Percentiles rank a stretch among this genome's conserved stretches.
Evolutionary conservation across 345 rosid species (phyloP).

Genomic region (Cardamine resedifolia): DNA sequence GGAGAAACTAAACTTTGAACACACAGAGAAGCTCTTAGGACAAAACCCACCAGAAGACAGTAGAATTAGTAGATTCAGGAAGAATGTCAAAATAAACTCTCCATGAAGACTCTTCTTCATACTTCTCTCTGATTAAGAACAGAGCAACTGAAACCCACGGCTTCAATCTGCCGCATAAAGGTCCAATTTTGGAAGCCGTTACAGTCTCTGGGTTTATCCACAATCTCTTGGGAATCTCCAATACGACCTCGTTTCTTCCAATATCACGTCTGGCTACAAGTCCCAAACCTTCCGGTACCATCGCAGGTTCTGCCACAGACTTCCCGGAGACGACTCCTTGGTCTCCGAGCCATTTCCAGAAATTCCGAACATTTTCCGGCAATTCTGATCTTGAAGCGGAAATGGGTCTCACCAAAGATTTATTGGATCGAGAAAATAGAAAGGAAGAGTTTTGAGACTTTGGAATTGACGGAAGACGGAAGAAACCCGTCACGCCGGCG

Average conservation of each 20-base stretch:
- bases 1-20: not conserved
- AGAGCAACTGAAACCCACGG: slow-evolving; percentile 90
- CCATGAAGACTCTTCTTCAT: slow-evolving; percentile 60
- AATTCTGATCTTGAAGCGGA: slow-evolving; percentile 32
- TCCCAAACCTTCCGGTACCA: slow-evolving; percentile 73
- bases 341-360: slow-evolving; percentile 83
- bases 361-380: slow-evolving; percentile 48
- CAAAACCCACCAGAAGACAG: slow-evolving; percentile 76
- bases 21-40: slow-evolving; percentile 11
- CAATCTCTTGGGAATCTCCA: slow-evolving; percentile 76
- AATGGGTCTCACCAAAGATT: slow-evolving; percentile 34
- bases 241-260: slow-evolving; percentile 71
- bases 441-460: not conserved
- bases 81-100: slow-evolving; percentile 77
- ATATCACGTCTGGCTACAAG: slow-evolving; percentile 76
- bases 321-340: slow-evolving; percentile 62
- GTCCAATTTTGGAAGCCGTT: slow-evolving; percentile 75
- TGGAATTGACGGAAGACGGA: slow-evolving; percentile 12
- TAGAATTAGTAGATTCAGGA: slow-evolving; percentile 72
- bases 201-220: slow-evolving; percentile 89
- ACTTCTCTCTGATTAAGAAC: slow-evolving; percentile 77
- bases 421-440: slow-evolving; percentile 22
- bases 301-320: slow-evolving; percentile 56
- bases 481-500: slow-evolving; percentile 16
- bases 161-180: slow-evolving; percentile 67